Conservation (phyloP, 1,139 yeast species). For the Pichia terricola region DNA sequence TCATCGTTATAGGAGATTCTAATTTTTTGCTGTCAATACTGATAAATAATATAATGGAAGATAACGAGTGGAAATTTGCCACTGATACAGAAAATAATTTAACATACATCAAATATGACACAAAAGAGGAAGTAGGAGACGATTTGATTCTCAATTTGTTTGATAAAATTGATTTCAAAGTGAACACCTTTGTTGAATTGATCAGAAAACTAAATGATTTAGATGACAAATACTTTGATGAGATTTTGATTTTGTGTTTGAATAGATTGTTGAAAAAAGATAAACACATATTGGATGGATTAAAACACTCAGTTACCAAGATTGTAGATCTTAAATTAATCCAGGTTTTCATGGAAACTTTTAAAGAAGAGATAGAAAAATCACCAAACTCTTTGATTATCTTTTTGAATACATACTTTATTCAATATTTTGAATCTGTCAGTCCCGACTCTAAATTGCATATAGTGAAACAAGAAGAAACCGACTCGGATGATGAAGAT, state of each 20-base stretch:
- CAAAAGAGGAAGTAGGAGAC: slow-evolving; percentile 9
- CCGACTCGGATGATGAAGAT: slow-evolving; percentile 29
- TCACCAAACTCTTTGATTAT: slow-evolving; percentile 33
- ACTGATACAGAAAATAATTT: slow-evolving; percentile 29
- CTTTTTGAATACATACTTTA: slow-evolving; percentile 7
- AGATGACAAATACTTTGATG: slow-evolving; percentile 38
- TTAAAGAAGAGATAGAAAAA: slow-evolving; percentile 51
- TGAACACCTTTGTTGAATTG: slow-evolving; percentile 34
- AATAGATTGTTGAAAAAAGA: slow-evolving; percentile 46
- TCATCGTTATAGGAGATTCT: slow-evolving; percentile 23
- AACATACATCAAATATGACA: slow-evolving; percentile 35
- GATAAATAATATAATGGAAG: slow-evolving; percentile 17
- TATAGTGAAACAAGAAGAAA: slow-evolving; percentile 5
- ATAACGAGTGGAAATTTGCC: slow-evolving; percentile 43
- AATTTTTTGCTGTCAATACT: slow-evolving; percentile 5
- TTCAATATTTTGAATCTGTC: slow-evolving; percentile 2
- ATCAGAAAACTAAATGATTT: slow-evolving; percentile 37
- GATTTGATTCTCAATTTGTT: slow-evolving; percentile 19
- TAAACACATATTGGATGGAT: slow-evolving; percentile 27
- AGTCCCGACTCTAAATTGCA: not conserved
- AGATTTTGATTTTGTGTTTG: slow-evolving; percentile 43
- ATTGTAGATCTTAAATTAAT: slow-evolving; percentile 56
- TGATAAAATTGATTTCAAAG: slow-evolving; percentile 42
- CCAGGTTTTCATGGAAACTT: slow-evolving; percentile 51
- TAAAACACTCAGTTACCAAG: slow-evolving; percentile 38